Evolutionary conservation across 1,284 basidiomycete genomes (phyloP).

Genomic region (Cryptococcus depauperatus): DNA sequence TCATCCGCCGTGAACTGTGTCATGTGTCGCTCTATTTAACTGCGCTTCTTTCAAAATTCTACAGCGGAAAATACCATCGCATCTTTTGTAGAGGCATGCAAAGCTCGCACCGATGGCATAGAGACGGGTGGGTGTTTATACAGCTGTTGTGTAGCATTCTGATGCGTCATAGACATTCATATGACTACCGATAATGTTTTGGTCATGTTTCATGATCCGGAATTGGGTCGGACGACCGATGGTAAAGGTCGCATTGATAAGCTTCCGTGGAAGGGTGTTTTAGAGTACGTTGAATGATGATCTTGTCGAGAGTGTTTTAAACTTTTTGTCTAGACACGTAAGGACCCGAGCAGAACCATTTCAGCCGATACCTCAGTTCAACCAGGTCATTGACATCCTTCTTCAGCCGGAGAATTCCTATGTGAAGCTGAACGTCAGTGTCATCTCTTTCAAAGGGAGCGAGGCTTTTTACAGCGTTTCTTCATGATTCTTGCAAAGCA

Average conservation of each 20-base stretch:
- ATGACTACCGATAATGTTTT: conserved; percentile 83
- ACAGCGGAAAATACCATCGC: conserved; percentile 78
- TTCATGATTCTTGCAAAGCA: conserved; percentile 2
- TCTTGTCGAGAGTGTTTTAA: background rate
- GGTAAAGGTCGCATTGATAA: conserved; percentile 50
- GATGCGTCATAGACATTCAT: conserved; percentile 69
- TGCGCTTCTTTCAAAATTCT: too few species aligned
- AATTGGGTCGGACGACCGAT: conserved; percentile 51
- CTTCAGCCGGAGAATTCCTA: conserved; percentile 58
- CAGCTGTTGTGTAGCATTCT: background rate
- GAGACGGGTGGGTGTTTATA: conserved; percentile 56
- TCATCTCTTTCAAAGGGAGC: conserved; percentile 57
- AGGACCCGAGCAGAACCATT: conserved; percentile 71
- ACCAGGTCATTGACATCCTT: conserved; percentile 68
- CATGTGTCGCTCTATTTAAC: too few species aligned
- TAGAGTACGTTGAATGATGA: conserved; percentile 38
- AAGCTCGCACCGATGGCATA: conserved; percentile 88
- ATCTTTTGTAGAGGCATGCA: conserved; percentile 85
- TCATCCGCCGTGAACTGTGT: too few species aligned
- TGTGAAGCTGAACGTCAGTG: conserved; percentile 67
- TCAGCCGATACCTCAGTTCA: conserved; percentile 81
- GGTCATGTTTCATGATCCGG: conserved; percentile 92
- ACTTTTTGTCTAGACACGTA: conserved; percentile 50
- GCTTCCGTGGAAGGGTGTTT: conserved; percentile 45
- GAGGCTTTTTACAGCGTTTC: conserved; percentile 39